phyloP scores from a whole-genome alignment of 257 asterid species.

The Perilla frutescens region DNA sequence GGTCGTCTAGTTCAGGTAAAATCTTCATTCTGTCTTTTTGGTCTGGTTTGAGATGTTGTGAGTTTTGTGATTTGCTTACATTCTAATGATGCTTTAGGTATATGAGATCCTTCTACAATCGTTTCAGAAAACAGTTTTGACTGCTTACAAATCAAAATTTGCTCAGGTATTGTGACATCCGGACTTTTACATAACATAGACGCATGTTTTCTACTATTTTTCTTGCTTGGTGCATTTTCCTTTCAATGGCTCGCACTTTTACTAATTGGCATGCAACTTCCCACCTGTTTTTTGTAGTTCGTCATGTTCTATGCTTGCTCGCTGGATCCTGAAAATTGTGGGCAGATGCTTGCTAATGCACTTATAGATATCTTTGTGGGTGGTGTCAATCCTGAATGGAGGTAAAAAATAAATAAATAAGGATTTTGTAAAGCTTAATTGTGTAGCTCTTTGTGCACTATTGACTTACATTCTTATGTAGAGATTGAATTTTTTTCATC shows the following conservation, averaged over 20 bases:
- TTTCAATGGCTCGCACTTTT: constrained; percentile 17
- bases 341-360: constrained; percentile 55
- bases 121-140: constrained; percentile 79
- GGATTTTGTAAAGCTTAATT: constrained; percentile 12
- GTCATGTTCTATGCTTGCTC: constrained; percentile 94
- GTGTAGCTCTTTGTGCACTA: constrained; percentile 3
- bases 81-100: constrained; percentile 56
- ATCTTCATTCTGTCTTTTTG: constrained; percentile 6
- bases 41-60: constrained; percentile 13
- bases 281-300: constrained; percentile 62
- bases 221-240: constrained; percentile 22
- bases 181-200: background rate
- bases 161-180: constrained; percentile 67
- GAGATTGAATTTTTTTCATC: constrained; percentile 16
- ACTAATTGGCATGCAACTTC: constrained; percentile 2
- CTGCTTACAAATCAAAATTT: constrained; percentile 88
- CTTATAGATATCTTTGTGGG: constrained; percentile 62
- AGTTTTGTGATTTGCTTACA: constrained; percentile 25
- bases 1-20: constrained; percentile 71
- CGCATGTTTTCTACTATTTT: background rate
- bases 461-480: background rate
- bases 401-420: constrained; percentile 49
- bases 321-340: constrained; percentile 87
- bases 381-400: constrained; percentile 58
- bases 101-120: constrained; percentile 83